Base-by-base conservation (phyloP, 2,329 filamentous ascomycete genomes). In the Pseudogymnoascus sp. region DNA sequence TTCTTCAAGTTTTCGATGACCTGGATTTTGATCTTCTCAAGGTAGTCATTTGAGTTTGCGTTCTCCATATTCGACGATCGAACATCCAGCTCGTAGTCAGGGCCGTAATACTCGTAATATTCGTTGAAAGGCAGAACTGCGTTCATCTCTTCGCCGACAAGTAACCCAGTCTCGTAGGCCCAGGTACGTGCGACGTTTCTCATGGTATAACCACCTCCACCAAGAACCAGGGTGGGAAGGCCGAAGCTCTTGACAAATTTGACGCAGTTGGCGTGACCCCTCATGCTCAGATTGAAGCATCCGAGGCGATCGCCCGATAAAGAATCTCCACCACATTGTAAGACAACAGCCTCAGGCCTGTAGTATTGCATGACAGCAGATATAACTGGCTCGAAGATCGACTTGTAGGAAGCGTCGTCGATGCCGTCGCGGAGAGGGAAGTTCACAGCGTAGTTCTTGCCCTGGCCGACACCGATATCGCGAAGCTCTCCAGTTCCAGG, bases 271-370 rank as follows among this genome's bases (percentile, higher is more conserved):
- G 93, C 92, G 73, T 99, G 94, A 3, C 93, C 93, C 69, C 88
- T 87, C 84, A 99, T 97, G 75, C 95, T 97, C 64, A 99, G 81
- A 73, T 97, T 99, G 81, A 99, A 99, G 74, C 92, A 95, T 60
- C 94, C 94, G 0, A 99, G 82, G 36, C 94, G 86, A 74, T 99
- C 94, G 57, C 94, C 93, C 29, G 92, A 96, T 13, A 99, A 82
- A 69, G 89, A 95, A 77, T 99, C 94, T 58, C 93, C 93, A 61
- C 94, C 94, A 71, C 94, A 99, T 74, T 99, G 94, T 3, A 99
- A 81, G 4, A 97, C 94, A 61, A 99, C 93, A 3, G 92, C 93
- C 68, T 92, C 86, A 0, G 94, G 94, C 62, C 88, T 86, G 78
- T 92, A 99, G 70, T 88, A 92, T 62, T 89, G 84, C 78, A 97